phyloP scores from a whole-genome alignment of 2,329 filamentous ascomycete species.

The Beauveria brongniartii region DNA sequence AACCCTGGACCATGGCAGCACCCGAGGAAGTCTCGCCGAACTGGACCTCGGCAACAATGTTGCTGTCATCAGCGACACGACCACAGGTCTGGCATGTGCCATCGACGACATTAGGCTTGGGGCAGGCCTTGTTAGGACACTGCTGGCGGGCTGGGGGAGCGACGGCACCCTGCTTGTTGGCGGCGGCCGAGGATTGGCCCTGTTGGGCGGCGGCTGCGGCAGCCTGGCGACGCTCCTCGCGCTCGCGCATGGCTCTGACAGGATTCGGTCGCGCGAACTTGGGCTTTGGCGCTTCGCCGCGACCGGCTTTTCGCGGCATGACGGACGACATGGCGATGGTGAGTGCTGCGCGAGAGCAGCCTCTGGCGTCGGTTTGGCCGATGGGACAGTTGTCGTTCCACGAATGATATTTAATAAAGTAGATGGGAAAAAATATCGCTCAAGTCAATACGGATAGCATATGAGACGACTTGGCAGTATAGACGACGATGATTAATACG shows the following conservation, averaged over 20 bases:
- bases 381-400: no score
- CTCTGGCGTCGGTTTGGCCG: not conserved
- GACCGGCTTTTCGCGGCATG: slow-evolving; percentile 29
- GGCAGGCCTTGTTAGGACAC: slow-evolving; percentile 53
- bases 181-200: slow-evolving; percentile 21
- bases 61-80: slow-evolving; percentile 72
- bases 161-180: slow-evolving; percentile 23
- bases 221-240: slow-evolving; percentile 37
- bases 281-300: slow-evolving; percentile 26
- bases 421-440: not conserved
- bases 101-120: slow-evolving; percentile 53
- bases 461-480: not conserved
- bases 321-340: slow-evolving; percentile 38
- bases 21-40: slow-evolving; percentile 85
- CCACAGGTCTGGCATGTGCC: slow-evolving; percentile 77
- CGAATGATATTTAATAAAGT: not conserved
- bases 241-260: slow-evolving; percentile 44
- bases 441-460: not conserved
- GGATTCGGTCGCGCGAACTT: slow-evolving; percentile 38
- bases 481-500: not conserved
- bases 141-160: slow-evolving; percentile 30
- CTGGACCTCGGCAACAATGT: slow-evolving; percentile 85
- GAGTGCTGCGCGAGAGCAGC: not conserved
- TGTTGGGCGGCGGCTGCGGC: slow-evolving; percentile 21
- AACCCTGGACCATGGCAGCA: slow-evolving; percentile 84